Evolutionary conservation across 148 eudicot species (phyloP).

Genomic region (Camellia japonica): DNA sequence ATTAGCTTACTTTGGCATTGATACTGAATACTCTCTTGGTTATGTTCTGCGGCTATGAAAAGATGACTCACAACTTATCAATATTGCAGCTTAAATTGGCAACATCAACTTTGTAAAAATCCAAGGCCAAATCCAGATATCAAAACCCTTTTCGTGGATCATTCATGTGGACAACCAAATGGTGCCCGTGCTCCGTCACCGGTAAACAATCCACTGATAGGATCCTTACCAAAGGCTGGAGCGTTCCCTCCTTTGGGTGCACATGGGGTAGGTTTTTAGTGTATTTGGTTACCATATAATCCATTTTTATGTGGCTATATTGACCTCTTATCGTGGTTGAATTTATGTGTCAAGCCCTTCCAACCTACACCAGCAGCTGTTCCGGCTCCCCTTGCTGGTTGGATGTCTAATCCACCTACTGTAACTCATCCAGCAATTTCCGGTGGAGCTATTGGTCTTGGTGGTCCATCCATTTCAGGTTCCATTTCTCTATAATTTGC

Average conservation of each 20-base stretch:
- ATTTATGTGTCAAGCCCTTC: constrained; percentile 56
- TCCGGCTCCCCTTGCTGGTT: constrained; percentile 81
- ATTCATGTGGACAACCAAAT: constrained; percentile 74
- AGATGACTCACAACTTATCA: background rate
- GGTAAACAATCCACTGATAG: constrained; percentile 54
- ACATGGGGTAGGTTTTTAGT: constrained; percentile 60
- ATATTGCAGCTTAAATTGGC: constrained; percentile 81
- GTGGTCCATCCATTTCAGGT: constrained; percentile 84
- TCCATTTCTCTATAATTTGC: background rate
- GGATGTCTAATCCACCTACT: constrained; percentile 88
- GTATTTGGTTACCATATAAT: background rate
- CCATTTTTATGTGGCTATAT: constrained; percentile 10
- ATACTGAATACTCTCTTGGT: no score
- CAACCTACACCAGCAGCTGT: constrained; percentile 66
- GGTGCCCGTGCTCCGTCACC: constrained; percentile 66
- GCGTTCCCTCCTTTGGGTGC: constrained; percentile 90
- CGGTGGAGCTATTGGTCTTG: constrained; percentile 76
- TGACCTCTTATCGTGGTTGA: constrained; percentile 11
- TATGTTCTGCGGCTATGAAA: no score
- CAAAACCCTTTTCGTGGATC: constrained; percentile 76
- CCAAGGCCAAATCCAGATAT: constrained; percentile 78
- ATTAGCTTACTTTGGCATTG: no score
- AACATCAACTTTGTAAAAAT: constrained; percentile 77
- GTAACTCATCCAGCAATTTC: constrained; percentile 72
- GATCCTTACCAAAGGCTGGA: constrained; percentile 70